These are phyloP conservation scores for Debaryomyces psychrophilus DNA, from an alignment of 1,139 yeast genomes.

Conservation along the genomic window DNA sequence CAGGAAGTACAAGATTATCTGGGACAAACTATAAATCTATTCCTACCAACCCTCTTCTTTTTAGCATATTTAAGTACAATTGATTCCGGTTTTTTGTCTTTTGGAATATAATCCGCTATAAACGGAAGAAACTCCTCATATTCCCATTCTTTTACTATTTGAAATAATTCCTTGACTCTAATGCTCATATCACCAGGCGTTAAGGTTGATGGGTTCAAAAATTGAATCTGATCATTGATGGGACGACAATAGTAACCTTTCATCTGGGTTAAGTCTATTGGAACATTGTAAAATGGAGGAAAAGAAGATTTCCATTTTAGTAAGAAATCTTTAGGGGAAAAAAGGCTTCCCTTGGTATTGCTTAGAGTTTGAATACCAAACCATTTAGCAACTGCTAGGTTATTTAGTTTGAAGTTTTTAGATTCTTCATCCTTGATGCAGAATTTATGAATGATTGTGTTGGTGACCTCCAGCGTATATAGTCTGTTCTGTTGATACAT, in stretches of 20 bases:
- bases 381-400: conserved; percentile 53
- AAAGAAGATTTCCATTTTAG: conserved; percentile 65
- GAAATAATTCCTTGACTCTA: conserved; percentile 66
- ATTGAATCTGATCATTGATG: conserved; percentile 47
- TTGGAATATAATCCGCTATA: conserved; percentile 56
- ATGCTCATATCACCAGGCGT: conserved; percentile 42
- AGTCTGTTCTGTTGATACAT: conserved; percentile 19
- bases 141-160: conserved; percentile 67
- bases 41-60: conserved; percentile 60
- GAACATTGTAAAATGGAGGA: conserved; percentile 64
- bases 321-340: conserved; percentile 52
- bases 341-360: conserved; percentile 30
- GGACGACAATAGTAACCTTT: conserved; percentile 60
- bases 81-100: conserved; percentile 64
- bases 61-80: conserved; percentile 77
- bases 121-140: conserved; percentile 74
- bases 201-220: conserved; percentile 50
- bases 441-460: conserved; percentile 53
- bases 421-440: conserved; percentile 21
- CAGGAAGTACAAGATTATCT: conserved; percentile 16
- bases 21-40: conserved; percentile 27
- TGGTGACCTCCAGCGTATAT: conserved; percentile 38
- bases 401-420: conserved; percentile 37
- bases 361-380: conserved; percentile 59
- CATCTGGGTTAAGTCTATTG: conserved; percentile 55